phyloP scores from a whole-genome alignment of 2,329 filamentous ascomycete genomes.

The Sordariomycetes sp. region DNA sequence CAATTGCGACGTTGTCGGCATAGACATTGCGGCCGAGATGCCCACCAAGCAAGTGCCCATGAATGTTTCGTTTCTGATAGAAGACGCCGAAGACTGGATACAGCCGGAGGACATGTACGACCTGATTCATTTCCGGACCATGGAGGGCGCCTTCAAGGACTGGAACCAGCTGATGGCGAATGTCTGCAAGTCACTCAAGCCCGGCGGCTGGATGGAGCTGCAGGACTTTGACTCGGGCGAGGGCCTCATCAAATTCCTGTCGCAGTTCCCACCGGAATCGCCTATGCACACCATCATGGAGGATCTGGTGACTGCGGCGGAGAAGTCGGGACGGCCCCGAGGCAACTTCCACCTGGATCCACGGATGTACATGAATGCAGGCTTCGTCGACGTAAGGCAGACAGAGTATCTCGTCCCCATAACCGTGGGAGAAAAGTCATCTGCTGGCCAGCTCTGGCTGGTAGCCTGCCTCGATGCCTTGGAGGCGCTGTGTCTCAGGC shows the following conservation, averaged over 20 bases:
- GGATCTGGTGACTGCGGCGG: conserved; percentile 33
- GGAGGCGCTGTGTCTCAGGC: conserved; percentile 37
- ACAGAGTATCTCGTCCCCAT: conserved; percentile 40
- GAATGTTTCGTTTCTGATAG: conserved; percentile 51
- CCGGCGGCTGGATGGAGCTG: conserved; percentile 49
- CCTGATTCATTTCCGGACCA: conserved; percentile 45
- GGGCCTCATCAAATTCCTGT: conserved; percentile 18
- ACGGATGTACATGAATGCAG: conserved; percentile 32
- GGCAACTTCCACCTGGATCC: conserved; percentile 36
- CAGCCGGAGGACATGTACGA: conserved; percentile 42
- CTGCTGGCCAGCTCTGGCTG: conserved; percentile 46
- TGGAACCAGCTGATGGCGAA: conserved; percentile 46
- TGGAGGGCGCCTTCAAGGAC: conserved; percentile 46
- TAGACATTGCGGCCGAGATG: conserved; percentile 47
- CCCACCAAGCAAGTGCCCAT: conserved; percentile 46
- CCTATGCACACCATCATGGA: conserved; percentile 29
- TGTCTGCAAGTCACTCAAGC: conserved; percentile 41
- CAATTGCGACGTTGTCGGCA: conserved; percentile 46
- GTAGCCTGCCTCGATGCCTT: conserved; percentile 40
- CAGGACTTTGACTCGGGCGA: conserved; percentile 42
- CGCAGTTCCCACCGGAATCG: conserved; percentile 32
- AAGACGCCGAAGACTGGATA: conserved; percentile 53
- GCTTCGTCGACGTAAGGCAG: conserved; percentile 41
- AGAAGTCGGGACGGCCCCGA: conserved; percentile 32
- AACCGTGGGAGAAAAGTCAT: conserved; percentile 29